Evolutionary conservation across 179 eudicot species (phyloP), one percentile per base, ranked within the genome.

Genomic region (Beta macrorhiza): DNA sequence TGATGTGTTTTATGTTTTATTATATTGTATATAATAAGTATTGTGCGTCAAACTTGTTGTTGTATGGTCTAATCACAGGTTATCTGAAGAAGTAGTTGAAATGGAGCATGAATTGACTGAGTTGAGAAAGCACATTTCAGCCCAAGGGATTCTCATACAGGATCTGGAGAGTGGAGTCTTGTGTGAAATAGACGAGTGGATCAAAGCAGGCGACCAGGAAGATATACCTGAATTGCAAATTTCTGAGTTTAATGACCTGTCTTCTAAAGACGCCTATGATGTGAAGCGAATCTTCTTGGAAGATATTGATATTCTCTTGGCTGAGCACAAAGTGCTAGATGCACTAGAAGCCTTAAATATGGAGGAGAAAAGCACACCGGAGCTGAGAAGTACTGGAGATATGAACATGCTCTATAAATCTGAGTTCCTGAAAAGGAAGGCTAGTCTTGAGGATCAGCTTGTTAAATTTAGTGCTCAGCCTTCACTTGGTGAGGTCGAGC

Each of bases 41-140:
- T 58, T 29, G 75, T 53, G 2, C 17, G 63, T 68, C 17, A 73
- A 68, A 55, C 25, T 9, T 14, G 29, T 74, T 59, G 47, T 32
- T 72, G 51, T 75, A n/a, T 62, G 52, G 45, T 75, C 2, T 37
- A 2, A 5, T 79, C 78, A 62, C 83, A 96, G 98, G 75, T 88
- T 96, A 74, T 88, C 97, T 29, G 98, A 96, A 86, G 99, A 96
- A 89, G 99, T 96, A 52, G 92, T 92, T 80, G 99, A 96, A 88
- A 85, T 87, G 90, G 91, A 96, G 76, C 98, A 96, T 79, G 98
- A 94, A 85, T 78, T 94, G 78, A 91, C 86, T 72, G 98, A 96
- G 72, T 84, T 96, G 72, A 91, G 89, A 71, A 96, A 91, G 88
- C 95, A 90, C 88, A 94, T 92, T 22, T 92, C 99, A 80, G 85